Evolutionary conservation across 2,329 filamentous ascomycete genomes (phyloP), one percentile per base, ranked within the genome.

Genomic region (Colletotrichum tropicicola): DNA sequence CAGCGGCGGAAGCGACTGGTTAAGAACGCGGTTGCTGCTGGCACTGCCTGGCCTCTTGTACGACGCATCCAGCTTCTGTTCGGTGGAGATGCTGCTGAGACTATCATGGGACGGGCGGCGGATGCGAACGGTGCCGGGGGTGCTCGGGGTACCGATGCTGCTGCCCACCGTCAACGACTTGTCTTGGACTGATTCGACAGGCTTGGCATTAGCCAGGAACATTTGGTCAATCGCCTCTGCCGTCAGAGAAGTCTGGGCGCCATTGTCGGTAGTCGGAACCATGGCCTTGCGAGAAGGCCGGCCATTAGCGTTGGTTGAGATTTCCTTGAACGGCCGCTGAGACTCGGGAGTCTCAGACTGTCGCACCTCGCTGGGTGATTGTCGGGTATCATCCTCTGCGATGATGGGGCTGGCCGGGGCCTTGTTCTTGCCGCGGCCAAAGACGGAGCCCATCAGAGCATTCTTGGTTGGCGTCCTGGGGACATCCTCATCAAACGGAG

Each of bases 241-340:
- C n/a, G 93, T 97, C 28, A 98, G 82, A 39, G 91, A 85, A 23
- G 94, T 98, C 78, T 98, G 95, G 13, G 92, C 91, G 56, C 90
- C 87, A 69, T 91, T 90, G 71, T 97, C 93, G 19, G 83, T 80
- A 66, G 85, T 91, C 58, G 79, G 76, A 41, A 79, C 67, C 21
- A 74, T 55, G 21, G 68, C 71, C 71, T 81, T 85, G 61, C 80
- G 82, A 6, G 69, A 51, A 23, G 78, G 71, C 19, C 79, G 79
- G 54, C 76, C 72, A 63, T 75, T 78, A 3, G 82, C 77, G 71
- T 91, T 92, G 57, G 80, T 80, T n/a, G 89, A 88, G 12, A 91
- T 82, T 70, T 90, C 87, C 73, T 82, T 87, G 71, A 92, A 85
- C 0, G 86, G 87, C 15, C 79, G 80, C 70, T 87, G 83, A 0